Evolutionary conservation across 345 rosid genomes (phyloP).

Genomic region (Cardiospermum halicacabum): DNA sequence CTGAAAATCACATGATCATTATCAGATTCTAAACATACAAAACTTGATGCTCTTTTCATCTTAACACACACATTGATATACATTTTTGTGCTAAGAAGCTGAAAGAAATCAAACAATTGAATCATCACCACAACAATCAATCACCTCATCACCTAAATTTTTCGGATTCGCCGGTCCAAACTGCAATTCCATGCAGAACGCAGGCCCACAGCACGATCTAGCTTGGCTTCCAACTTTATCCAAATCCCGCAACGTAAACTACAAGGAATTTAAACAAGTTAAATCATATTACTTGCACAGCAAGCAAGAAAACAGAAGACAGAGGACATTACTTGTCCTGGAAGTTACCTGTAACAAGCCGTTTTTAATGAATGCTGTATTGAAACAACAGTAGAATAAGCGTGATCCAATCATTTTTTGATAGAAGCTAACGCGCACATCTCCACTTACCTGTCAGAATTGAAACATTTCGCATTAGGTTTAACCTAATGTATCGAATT

Average conservation of each 20-base stretch:
- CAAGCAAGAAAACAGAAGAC: no score
- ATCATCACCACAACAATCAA: not conserved
- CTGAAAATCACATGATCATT: no score
- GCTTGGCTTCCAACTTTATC: constrained; percentile 80
- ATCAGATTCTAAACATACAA: no score
- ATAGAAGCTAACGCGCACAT: constrained; percentile 75
- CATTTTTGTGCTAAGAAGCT: no score
- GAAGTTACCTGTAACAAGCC: constrained; percentile 73
- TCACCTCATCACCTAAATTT: constrained; percentile 6
- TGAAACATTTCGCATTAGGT: not conserved
- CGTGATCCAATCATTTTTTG: constrained; percentile 87
- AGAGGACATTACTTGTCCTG: no score
- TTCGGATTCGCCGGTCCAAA: constrained; percentile 71
- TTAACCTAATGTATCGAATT: not conserved
- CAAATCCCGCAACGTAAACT: constrained; percentile 59
- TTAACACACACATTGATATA: no score
- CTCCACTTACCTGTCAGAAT: constrained; percentile 62
- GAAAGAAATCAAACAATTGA: not conserved
- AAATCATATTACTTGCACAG: not conserved
- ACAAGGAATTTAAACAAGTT: constrained; percentile 9
- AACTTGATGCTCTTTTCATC: no score
- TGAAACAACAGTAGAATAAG: constrained; percentile 84
- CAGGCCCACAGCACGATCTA: constrained; percentile 63
- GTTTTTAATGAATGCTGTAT: constrained; percentile 76
- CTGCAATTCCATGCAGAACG: constrained; percentile 78